A percentile compares a stretch with the other conserved stretches of the same genome.
Evolutionary conservation across 1,284 basidiomycete genomes (phyloP).

Genomic region (Polyporus tsugae): DNA sequence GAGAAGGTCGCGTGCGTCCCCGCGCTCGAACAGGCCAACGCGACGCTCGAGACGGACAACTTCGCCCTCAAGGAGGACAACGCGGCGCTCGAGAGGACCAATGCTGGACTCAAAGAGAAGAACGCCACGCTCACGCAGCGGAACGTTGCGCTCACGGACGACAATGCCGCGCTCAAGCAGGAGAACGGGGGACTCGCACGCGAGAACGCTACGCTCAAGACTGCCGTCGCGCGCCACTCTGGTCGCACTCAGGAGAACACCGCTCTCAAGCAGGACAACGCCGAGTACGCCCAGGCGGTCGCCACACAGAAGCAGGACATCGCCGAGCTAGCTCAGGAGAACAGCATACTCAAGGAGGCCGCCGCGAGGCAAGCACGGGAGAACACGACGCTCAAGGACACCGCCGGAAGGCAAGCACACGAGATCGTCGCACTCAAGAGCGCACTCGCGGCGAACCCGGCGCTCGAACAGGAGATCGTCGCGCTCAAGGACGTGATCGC

Average conservation of each 20-base stretch:
- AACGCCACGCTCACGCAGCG: background rate
- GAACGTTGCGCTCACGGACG: background rate
- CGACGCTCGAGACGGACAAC: background rate
- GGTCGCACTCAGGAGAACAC: background rate
- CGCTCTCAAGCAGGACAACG: background rate
- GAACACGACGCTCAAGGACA: background rate
- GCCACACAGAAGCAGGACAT: background rate
- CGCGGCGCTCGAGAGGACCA: background rate
- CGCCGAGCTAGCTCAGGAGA: background rate
- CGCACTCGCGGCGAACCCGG: background rate
- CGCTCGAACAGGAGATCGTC: background rate
- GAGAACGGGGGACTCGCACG: background rate
- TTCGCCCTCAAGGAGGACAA: background rate
- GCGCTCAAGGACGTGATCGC: background rate
- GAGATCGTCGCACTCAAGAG: background rate
- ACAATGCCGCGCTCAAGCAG: background rate
- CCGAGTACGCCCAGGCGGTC: background rate
- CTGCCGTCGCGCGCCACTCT: background rate
- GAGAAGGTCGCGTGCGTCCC: background rate
- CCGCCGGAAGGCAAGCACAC: background rate
- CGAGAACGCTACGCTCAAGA: background rate
- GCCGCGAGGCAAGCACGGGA: background rate
- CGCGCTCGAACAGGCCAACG: background rate
- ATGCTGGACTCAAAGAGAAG: background rate
- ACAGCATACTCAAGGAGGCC: background rate